These are phyloP conservation scores for Dacryopinax primogenitus DNA, from an alignment of 768 basidiomycete genomes.

Conservation along the genomic window DNA sequence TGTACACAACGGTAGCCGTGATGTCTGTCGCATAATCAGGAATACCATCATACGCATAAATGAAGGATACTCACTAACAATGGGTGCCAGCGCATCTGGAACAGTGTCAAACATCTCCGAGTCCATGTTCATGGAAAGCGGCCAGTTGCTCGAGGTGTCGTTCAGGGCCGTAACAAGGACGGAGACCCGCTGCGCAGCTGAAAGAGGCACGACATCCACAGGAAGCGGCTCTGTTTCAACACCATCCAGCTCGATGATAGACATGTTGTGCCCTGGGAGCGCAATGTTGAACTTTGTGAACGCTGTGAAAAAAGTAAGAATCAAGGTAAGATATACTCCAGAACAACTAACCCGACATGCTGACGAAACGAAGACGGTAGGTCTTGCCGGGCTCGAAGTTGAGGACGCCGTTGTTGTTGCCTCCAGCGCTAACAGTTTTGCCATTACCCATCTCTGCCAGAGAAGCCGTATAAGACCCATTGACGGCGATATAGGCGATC, in stretches of 20 bases:
- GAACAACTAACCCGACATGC: slow-evolving; percentile 41
- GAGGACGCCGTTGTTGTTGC: slow-evolving; percentile 77
- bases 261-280: slow-evolving; percentile 31
- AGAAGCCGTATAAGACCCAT: slow-evolving; percentile 54
- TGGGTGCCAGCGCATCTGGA: slow-evolving; percentile 59
- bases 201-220: slow-evolving; percentile 56
- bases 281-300: slow-evolving; percentile 26
- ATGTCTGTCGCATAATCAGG: slow-evolving; percentile 38
- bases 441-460: slow-evolving; percentile 19
- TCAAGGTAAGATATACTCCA: not conserved
- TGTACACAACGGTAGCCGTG: slow-evolving; percentile 75
- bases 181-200: slow-evolving; percentile 88
- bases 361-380: slow-evolving; percentile 79
- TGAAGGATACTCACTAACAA: not conserved
- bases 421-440: slow-evolving; percentile 26
- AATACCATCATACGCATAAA: not conserved
- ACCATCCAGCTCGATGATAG: slow-evolving; percentile 28
- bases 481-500: slow-evolving; percentile 72
- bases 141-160: slow-evolving; percentile 73
- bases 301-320: slow-evolving; percentile 8
- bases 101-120: slow-evolving; percentile 75
- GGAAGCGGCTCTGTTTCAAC: slow-evolving; percentile 58
- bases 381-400: slow-evolving; percentile 78
- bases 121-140: slow-evolving; percentile 85
- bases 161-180: slow-evolving; percentile 84